These are phyloP conservation scores for Aspergillus clavatus DNA, from an alignment of 2,329 filamentous ascomycete genomes.

Conservation along the genomic window DNA sequence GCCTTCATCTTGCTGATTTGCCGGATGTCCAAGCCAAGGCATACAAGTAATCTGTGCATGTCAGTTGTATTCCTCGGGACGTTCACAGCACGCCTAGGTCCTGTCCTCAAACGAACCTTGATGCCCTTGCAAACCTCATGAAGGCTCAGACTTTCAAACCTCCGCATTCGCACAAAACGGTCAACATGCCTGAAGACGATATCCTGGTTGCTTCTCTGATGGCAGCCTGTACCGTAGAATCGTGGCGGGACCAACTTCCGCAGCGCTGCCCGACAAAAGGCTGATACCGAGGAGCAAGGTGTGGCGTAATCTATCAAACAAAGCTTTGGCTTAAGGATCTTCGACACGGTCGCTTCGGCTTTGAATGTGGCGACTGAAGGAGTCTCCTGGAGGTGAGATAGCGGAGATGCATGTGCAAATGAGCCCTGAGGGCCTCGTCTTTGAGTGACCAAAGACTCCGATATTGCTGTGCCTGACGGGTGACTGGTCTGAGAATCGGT, in stretches of 20 bases:
- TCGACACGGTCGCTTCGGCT: conserved; percentile 6
- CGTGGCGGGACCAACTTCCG: conserved; percentile 65
- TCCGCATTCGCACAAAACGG: conserved; percentile 68
- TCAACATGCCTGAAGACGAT: conserved; percentile 66
- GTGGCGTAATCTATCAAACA: conserved; percentile 65
- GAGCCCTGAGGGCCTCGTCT: conserved; percentile 12
- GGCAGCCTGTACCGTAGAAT: conserved; percentile 64
- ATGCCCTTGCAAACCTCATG: conserved; percentile 73
- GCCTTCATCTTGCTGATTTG: conserved; percentile 34
- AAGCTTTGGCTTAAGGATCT: conserved; percentile 14
- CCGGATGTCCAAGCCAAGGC: conserved; percentile 65
- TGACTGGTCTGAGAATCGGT: not conserved
- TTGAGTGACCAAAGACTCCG: conserved; percentile 24
- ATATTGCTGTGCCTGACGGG: conserved; percentile 10
- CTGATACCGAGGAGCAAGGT: conserved; percentile 65
- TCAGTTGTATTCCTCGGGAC: not conserved
- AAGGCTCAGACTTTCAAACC: conserved; percentile 75
- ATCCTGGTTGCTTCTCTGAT: conserved; percentile 55
- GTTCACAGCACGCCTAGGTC: too few relatives aligned
- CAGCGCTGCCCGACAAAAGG: conserved; percentile 77
- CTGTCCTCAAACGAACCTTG: conserved; percentile 63
- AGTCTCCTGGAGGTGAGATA: not conserved
- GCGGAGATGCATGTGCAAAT: not conserved
- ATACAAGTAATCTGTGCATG: conserved; percentile 59
- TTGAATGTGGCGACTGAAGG: not conserved